Base-by-base conservation (phyloP, 108 stramenopile genomes). In the Chaetoceros muelleri region DNA sequence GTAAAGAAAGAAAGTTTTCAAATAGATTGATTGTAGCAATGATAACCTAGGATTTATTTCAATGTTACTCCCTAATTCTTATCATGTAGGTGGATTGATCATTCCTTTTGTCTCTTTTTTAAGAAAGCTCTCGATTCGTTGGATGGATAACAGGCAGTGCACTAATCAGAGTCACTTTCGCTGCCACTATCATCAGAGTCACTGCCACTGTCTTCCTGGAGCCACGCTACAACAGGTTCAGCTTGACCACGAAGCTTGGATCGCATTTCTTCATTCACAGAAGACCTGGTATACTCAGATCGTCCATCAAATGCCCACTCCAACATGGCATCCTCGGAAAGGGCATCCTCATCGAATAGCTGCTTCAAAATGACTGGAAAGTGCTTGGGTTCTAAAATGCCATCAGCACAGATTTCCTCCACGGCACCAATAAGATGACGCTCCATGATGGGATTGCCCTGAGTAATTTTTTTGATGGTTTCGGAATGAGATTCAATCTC, bases 351-450 rank as follows among this genome's bases (percentile, higher is more conserved):
- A 61, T 95, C 93, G 65, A 85, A 96, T 25, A 93, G 69, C 49
- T 86, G 84, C 75, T 94, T 94, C 57, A 96, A 46, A 53, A 96
- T 60, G 61, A 94, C 86, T 13, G 91, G 83, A 58, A 94, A 93
- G 65, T 81, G 80, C 79, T 84, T 87, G 49, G 93, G 85, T 61
- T 90, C 78, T 13, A 40, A 40, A 13, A 40, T 40, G 13, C 13
- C 34, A 49, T 83, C 81, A n/a, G 62, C 71, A 66, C 75, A 87
- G 7, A 93, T 47, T 13, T 58, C 46, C 65, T 93, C 92, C 28
- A 77, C 69, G 24, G 85, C 73, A 27, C 79, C 74, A 69, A 93
- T 93, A 49, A 89, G 71, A 53, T 93, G 92, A 31, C 92, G 76
- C 70, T 89, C 80, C 74, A 89, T 90, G 25, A 82, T 80, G 1